Conservation (phyloP, 108 stramenopile genomes). For the Pseudonitzschia pungens region DNA sequence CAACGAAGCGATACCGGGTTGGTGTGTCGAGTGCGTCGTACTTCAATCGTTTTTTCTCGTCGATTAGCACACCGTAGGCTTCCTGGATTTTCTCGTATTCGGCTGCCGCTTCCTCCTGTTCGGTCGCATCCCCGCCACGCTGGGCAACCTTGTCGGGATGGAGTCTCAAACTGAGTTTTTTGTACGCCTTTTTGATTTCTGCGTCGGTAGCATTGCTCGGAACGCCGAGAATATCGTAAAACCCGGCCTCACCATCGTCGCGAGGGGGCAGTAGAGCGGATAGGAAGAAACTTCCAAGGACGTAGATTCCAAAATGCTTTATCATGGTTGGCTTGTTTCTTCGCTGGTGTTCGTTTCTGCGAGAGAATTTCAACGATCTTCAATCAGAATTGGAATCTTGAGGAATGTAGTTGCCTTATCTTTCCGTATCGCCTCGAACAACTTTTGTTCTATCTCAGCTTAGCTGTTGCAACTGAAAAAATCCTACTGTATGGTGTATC, state of each 20-base stretch:
- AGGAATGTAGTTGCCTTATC: no score
- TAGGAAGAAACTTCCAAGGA: constrained; percentile 30
- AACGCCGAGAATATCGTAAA: constrained; percentile 66
- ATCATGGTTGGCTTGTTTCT: neutral
- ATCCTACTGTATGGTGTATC: no score
- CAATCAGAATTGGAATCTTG: no score
- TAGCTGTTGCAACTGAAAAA: no score
- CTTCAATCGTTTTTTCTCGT: constrained; percentile 55
- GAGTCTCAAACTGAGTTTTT: constrained; percentile 59
- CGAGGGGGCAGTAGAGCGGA: constrained; percentile 65
- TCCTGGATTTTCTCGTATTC: constrained; percentile 77
- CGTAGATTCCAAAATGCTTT: constrained; percentile 3
- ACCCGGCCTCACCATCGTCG: constrained; percentile 52
- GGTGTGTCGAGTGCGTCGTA: constrained; percentile 44
- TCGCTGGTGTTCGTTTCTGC: neutral
- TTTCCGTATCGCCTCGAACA: no score
- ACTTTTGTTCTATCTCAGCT: no score
- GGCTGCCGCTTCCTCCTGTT: constrained; percentile 55
- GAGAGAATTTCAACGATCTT: no score
- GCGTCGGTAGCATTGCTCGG: constrained; percentile 51
- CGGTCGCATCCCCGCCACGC: constrained; percentile 52
- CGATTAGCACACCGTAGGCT: constrained; percentile 62
- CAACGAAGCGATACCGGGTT: constrained; percentile 42
- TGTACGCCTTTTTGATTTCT: constrained; percentile 82
- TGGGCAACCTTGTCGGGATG: constrained; percentile 87